Base-by-base conservation (phyloP, 2,329 filamentous ascomycete species). In the Cordyceps fumosorosea region DNA sequence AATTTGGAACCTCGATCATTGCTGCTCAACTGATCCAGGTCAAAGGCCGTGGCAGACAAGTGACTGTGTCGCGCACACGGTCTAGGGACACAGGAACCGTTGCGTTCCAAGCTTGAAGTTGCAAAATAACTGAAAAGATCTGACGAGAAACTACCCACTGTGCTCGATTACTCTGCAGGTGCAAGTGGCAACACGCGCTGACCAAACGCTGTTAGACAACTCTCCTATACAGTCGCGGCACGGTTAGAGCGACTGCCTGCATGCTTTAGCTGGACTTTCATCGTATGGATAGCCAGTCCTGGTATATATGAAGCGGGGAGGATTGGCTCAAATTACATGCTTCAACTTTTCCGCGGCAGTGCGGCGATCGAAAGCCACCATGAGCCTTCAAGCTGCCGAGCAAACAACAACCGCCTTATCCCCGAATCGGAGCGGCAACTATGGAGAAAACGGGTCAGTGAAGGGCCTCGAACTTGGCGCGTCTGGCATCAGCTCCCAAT, bases 91-190 rank as follows among this genome's bases (percentile, higher is more conserved):
- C 63, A 64, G 73, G 78, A 84, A 74, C 82, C 81, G 81, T 72
- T 76, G 80, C 72, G 77, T 77, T 72, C 71, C 73, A 71, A 75
- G 77, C 65, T 73, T 84, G 79, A 84, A 73, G 81, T 77, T 73
- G 70, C 74, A 70, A 69, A 68, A 74, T 74, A 81, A 89, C 85
- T 89, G 85, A 89, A 89, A 89, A 90, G 86, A 89, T 82, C 87
- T 89, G 87, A 90, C 80, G 66, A 67, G 65, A 29, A 42, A 20
- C 3, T 29, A 18, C 11, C 40, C 40, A 42, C 16, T 29, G 6
- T 56, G n/a, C 16, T 48, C 29, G 12, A 20, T 50, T 10, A 5
- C 22, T 50, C 24, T 3, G 8, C n/a, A 44, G 1, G 29, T 42
- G 14, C n/a, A 29, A 58, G 5, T 8, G 3, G 16, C 22, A 40